These are phyloP conservation scores for Candida patagonica DNA, from an alignment of 805 yeast genomes.

Conservation along the genomic window DNA sequence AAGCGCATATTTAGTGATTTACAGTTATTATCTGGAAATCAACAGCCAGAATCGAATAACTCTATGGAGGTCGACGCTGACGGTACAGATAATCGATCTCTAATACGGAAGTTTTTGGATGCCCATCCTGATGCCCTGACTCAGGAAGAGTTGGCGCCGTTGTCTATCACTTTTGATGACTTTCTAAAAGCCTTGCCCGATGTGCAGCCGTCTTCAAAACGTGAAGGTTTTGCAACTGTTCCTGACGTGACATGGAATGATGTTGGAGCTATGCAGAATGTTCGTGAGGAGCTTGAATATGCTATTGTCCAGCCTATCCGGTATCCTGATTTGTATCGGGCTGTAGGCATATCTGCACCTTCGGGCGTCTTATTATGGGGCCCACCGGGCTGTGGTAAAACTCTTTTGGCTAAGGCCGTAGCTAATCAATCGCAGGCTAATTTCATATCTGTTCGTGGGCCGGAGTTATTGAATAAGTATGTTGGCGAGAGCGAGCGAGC, in stretches of 20 bases:
- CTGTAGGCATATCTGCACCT: constrained; percentile 93
- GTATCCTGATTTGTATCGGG: constrained; percentile 78
- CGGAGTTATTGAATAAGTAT: constrained; percentile 88
- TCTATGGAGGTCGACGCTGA: constrained; percentile 26
- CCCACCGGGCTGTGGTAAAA: constrained; percentile 99
- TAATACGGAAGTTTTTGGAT: constrained; percentile 5
- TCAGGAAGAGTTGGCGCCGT: constrained; percentile 61
- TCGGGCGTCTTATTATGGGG: constrained; percentile 98
- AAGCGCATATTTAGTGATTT: constrained; percentile 70
- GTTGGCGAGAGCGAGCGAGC: constrained; percentile 95
- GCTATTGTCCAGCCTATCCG: constrained; percentile 95
- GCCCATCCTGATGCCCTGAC: constrained; percentile 76
- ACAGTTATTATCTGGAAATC: background rate
- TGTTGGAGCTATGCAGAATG: constrained; percentile 78
- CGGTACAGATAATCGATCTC: background rate
- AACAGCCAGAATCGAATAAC: constrained; percentile 9
- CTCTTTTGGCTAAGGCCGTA: constrained; percentile 81
- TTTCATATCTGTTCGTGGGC: constrained; percentile 92
- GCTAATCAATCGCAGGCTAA: constrained; percentile 96
- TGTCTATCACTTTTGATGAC: constrained; percentile 70
- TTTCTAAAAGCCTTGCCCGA: constrained; percentile 80
- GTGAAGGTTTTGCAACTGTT: constrained; percentile 98
- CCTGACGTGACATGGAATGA: constrained; percentile 96
- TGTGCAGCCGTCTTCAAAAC: constrained; percentile 92
- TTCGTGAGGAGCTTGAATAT: constrained; percentile 88